Evolutionary conservation across 208 protist genomes (phyloP).

Genomic region (Vickermania spadyakhi): DNA sequence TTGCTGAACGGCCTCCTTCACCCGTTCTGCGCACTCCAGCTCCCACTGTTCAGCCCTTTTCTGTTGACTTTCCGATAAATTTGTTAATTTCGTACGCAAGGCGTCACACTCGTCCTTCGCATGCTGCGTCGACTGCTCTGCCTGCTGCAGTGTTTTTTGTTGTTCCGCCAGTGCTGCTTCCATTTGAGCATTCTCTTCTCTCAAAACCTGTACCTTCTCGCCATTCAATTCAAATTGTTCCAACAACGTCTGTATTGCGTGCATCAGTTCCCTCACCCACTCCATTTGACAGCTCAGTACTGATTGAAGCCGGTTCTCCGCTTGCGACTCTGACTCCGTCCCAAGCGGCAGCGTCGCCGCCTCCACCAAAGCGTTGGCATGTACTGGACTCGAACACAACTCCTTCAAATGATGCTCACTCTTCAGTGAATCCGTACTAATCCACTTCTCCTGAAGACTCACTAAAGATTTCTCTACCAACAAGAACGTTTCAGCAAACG

Average conservation of each 20-base stretch:
- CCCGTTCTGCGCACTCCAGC: background rate
- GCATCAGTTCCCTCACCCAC: background rate
- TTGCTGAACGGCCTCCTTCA: conserved; percentile 3
- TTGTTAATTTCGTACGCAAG: background rate
- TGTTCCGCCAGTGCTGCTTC: conserved; percentile 5
- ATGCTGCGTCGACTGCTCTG: conserved; percentile 4
- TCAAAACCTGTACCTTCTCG: too few relatives aligned
- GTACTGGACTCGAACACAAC: too few relatives aligned
- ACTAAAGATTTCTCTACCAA: background rate
- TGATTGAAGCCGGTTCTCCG: background rate
- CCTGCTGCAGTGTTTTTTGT: conserved; percentile 2
- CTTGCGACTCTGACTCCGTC: background rate
- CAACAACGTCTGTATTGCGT: conserved; percentile 2
- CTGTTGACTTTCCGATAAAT: background rate
- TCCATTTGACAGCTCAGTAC: background rate
- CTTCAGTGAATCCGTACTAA: too few relatives aligned
- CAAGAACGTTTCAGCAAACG: conserved; percentile 8
- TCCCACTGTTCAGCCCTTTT: background rate
- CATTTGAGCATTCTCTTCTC: too few relatives aligned
- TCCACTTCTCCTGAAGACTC: background rate
- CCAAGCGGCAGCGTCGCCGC: background rate
- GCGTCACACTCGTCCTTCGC: background rate
- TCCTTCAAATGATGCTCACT: too few relatives aligned
- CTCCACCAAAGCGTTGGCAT: background rate
- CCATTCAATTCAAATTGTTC: conserved; percentile 6